Evolutionary conservation across 345 rosid species (phyloP).

Genomic region (Lepidium didymum): DNA sequence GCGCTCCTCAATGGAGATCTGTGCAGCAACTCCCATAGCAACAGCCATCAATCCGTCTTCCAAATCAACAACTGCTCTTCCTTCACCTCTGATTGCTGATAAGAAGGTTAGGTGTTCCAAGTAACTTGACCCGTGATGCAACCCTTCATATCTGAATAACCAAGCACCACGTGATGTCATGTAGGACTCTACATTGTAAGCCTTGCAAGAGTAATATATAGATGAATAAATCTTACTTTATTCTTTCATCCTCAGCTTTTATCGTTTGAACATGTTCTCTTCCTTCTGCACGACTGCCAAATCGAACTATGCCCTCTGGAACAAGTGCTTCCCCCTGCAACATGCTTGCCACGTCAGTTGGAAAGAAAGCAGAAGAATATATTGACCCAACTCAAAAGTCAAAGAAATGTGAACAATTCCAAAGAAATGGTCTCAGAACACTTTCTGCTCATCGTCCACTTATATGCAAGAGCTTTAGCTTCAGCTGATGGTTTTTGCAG

Average conservation of each 20-base stretch:
- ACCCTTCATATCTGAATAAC: slow-evolving; percentile 63
- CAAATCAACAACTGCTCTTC: slow-evolving; percentile 66
- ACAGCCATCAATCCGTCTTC: slow-evolving; percentile 88
- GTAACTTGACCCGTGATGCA: slow-evolving; percentile 94
- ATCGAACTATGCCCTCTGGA: slow-evolving; percentile 72
- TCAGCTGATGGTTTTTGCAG: background rate
- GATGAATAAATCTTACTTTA: slow-evolving; percentile 41
- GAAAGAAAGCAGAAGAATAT: background rate
- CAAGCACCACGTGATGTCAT: background rate
- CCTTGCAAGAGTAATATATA: background rate
- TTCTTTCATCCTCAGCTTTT: slow-evolving; percentile 57
- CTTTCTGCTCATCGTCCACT: background rate
- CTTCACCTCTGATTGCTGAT: slow-evolving; percentile 46
- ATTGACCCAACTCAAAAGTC: background rate
- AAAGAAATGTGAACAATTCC: background rate
- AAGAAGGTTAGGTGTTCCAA: slow-evolving; percentile 81
- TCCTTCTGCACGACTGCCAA: slow-evolving; percentile 55
- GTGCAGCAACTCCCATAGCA: slow-evolving; percentile 97
- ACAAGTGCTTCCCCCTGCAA: slow-evolving; percentile 89
- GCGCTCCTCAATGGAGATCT: slow-evolving; percentile 70
- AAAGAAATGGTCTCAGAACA: background rate
- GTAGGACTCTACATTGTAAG: background rate
- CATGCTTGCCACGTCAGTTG: background rate
- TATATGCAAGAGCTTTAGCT: background rate
- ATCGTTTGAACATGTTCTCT: slow-evolving; percentile 61